Evolutionary conservation across 306 rosid genomes (phyloP).

Genomic region (Ziziphus jujuba): DNA sequence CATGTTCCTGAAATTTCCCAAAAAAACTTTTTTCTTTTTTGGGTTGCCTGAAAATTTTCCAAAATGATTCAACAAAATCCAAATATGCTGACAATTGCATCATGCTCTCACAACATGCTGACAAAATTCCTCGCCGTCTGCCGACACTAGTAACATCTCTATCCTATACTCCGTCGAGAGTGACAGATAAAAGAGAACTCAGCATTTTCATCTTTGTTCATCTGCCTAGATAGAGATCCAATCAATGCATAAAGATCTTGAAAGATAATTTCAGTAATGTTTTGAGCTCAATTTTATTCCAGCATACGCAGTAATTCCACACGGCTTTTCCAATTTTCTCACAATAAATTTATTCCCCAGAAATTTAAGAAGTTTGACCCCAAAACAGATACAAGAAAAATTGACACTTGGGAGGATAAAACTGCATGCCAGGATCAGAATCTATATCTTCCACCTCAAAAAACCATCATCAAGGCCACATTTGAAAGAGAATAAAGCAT

Average conservation of each 20-base stretch:
- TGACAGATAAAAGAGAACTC: not conserved
- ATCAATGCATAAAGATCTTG: constrained; percentile 1
- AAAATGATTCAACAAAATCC: not conserved
- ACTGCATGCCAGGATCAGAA: not conserved
- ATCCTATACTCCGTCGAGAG: not conserved
- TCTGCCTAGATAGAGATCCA: constrained; percentile 7
- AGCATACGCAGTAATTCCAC: not conserved
- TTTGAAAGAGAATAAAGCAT: constrained; percentile 7
- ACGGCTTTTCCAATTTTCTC: not conserved
- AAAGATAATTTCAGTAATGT: not conserved
- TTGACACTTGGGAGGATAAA: not conserved
- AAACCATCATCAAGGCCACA: not conserved
- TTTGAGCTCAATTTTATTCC: not conserved
- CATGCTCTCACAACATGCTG: not conserved
- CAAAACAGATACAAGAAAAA: not conserved
- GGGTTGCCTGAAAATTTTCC: not conserved
- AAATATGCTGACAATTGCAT: not conserved
- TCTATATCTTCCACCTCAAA: constrained; percentile 4
- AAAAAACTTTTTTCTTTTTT: not conserved
- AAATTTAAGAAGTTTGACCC: not conserved
- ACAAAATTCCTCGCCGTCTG: not conserved
- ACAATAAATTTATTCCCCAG: not conserved
- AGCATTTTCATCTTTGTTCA: not conserved
- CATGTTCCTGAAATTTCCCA: not conserved
- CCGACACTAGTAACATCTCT: not conserved